Evolutionary conservation across 2,329 filamentous ascomycete species (phyloP).

Genomic region (Cercospora sp.): DNA sequence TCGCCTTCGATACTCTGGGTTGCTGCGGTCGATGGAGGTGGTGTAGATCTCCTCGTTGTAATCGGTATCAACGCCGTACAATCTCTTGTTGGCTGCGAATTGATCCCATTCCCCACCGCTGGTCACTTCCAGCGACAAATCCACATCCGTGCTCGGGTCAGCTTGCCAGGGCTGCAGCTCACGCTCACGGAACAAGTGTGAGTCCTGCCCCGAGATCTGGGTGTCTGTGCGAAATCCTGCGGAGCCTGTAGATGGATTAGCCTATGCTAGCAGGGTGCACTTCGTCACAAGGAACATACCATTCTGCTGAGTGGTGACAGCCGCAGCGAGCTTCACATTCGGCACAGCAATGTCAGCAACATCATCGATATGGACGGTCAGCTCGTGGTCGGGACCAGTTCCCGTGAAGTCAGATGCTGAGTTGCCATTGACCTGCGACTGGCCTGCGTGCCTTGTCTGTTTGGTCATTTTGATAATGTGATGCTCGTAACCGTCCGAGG

Average conservation of each 20-base stretch:
- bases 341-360: slow-evolving; percentile 58
- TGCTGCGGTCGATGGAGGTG: slow-evolving; percentile 79
- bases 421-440: slow-evolving; percentile 50
- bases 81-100: slow-evolving; percentile 83
- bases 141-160: slow-evolving; percentile 52
- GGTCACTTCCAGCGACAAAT: slow-evolving; percentile 63
- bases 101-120: slow-evolving; percentile 73
- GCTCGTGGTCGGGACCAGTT: slow-evolving; percentile 51
- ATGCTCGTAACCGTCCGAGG: slow-evolving; percentile 52
- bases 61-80: slow-evolving; percentile 84
- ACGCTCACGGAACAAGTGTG: slow-evolving; percentile 64
- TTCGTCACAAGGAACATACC: slow-evolving; percentile 46
- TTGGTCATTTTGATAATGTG: slow-evolving; percentile 68
- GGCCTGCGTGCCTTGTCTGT: slow-evolving; percentile 46
- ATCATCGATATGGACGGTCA: slow-evolving; percentile 64
- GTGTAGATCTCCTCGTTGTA: slow-evolving; percentile 97
- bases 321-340: slow-evolving; percentile 55
- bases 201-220: slow-evolving; percentile 73
- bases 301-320: slow-evolving; percentile 57
- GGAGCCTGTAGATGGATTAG: slow-evolving; percentile 53
- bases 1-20: slow-evolving; percentile 78
- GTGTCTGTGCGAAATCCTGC: slow-evolving; percentile 80
- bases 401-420: slow-evolving; percentile 45
- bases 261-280: neutral
- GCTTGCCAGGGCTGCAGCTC: slow-evolving; percentile 81